These are phyloP conservation scores for Harrya chromipes DNA, from an alignment of 768 basidiomycete genomes.

Conservation along the genomic window DNA sequence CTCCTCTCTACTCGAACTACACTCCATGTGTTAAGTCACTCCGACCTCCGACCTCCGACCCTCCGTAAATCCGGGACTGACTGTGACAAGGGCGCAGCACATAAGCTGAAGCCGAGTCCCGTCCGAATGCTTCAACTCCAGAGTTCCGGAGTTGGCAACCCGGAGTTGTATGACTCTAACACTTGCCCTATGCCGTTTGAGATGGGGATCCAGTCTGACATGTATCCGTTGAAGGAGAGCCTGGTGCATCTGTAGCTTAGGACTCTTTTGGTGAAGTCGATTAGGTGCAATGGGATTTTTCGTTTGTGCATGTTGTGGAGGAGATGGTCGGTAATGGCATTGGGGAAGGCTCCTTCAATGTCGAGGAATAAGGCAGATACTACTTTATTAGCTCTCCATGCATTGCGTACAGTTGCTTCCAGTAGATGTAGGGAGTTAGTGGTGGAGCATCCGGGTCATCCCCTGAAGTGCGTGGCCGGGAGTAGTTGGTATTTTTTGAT, in stretches of 20 bases:
- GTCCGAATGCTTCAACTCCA: no score
- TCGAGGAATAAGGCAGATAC: background rate
- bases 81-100: no score
- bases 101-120: no score
- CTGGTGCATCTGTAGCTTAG: slow-evolving; percentile 2
- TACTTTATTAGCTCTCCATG: background rate
- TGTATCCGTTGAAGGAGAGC: slow-evolving; percentile 24
- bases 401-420: background rate
- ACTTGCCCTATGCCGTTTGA: slow-evolving; percentile 33
- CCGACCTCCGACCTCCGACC: no score
- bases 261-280: slow-evolving; percentile 3
- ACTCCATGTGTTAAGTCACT: no score
- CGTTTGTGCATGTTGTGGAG: slow-evolving; percentile 6
- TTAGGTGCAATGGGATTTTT: background rate
- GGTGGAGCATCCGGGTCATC: background rate
- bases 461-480: slow-evolving; percentile 14
- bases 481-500: slow-evolving; percentile 34
- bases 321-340: background rate
- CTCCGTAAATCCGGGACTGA: no score
- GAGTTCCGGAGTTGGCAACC: no score
- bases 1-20: no score
- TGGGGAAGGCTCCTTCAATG: slow-evolving; percentile 7
- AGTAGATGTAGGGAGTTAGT: background rate
- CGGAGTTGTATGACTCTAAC: no score
- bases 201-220: slow-evolving; percentile 11